Percentiles rank a stretch among this genome's conserved stretches.
Evolutionary conservation across 352 stramenopile genomes (phyloP).

Genomic region (Phytophthora capsici): DNA sequence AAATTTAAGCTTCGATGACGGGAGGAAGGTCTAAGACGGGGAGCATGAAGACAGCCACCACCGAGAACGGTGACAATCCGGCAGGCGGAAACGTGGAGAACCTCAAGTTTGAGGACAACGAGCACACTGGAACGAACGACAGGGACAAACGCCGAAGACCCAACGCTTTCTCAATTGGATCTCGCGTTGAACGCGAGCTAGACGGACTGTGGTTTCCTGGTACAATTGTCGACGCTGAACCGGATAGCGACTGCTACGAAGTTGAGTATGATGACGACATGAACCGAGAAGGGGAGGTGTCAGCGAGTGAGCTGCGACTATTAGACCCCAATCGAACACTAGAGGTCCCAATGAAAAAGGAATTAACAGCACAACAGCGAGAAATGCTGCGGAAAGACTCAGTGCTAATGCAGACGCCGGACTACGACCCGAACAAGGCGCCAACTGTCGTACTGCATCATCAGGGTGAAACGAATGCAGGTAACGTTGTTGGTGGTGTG

Average conservation of each 20-base stretch:
- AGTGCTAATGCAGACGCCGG: slow-evolving; percentile 58
- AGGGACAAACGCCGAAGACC: slow-evolving; percentile 23
- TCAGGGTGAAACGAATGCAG: slow-evolving; percentile 68
- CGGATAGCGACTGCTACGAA: slow-evolving; percentile 61
- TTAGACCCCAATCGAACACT: slow-evolving; percentile 28
- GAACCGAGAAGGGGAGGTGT: slow-evolving; percentile 72
- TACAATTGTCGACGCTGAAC: slow-evolving; percentile 57
- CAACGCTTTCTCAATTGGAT: slow-evolving; percentile 43
- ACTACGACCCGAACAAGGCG: slow-evolving; percentile 76
- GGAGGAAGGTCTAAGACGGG: slow-evolving; percentile 18
- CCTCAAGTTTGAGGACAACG: slow-evolving; percentile 24
- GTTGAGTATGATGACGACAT: slow-evolving; percentile 85
- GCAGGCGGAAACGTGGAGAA: slow-evolving; percentile 25
- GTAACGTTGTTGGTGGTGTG: slow-evolving; percentile 44
- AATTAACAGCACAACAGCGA: slow-evolving; percentile 43
- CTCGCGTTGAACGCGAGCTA: slow-evolving; percentile 70
- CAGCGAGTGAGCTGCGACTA: slow-evolving; percentile 53
- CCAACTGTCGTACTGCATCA: slow-evolving; percentile 82
- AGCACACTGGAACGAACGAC: slow-evolving; percentile 14
- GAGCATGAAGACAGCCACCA: slow-evolving; percentile 34
- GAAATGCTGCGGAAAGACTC: slow-evolving; percentile 62
- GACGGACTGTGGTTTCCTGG: slow-evolving; percentile 82
- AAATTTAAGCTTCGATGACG: slow-evolving; percentile 17
- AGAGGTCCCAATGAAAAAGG: slow-evolving; percentile 9
- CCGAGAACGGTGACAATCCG: slow-evolving; percentile 7